These are phyloP conservation scores for Eucalyptus regnans DNA, from an alignment of 345 rosid species.

Conservation along the genomic window DNA sequence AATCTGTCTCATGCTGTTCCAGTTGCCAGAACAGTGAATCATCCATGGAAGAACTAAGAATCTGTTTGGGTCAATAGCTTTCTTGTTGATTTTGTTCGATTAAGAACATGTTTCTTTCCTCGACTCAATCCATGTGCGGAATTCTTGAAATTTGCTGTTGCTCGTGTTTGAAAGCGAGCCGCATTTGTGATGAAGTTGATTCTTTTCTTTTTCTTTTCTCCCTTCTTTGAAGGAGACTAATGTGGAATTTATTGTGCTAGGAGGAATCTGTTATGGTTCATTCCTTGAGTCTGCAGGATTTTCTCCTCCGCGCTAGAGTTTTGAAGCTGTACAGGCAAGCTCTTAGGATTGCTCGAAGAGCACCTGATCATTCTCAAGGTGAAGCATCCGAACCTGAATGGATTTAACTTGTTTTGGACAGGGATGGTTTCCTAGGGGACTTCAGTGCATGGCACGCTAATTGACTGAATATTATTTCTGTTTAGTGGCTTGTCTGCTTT, in stretches of 20 bases:
- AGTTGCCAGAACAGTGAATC: not conserved
- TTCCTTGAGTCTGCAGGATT: constrained; percentile 58
- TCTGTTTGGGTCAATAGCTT: not conserved
- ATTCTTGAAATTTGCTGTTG: not conserved
- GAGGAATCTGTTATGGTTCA: constrained; percentile 22
- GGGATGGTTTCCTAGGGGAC: not conserved
- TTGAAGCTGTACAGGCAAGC: constrained; percentile 81
- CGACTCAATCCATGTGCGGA: not conserved
- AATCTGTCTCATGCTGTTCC: not conserved
- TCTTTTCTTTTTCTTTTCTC: not conserved
- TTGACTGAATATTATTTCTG: not conserved
- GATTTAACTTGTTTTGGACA: not conserved
- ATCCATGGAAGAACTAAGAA: not conserved
- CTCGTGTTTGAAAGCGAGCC: not conserved
- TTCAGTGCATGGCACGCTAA: not conserved
- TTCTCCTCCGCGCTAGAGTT: constrained; percentile 74
- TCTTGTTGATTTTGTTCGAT: not conserved
- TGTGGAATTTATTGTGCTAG: not conserved
- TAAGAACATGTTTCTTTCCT: not conserved
- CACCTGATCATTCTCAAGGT: constrained; percentile 68
- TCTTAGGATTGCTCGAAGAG: constrained; percentile 52
- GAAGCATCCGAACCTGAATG: not conserved
- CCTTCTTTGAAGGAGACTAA: not conserved
- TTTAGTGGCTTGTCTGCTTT: not conserved
- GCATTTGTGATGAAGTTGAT: not conserved